Evolutionary conservation across 2,329 filamentous ascomycete genomes (phyloP), one percentile per base, ranked within the genome.

Genomic region (Aspergillus nomiae): DNA sequence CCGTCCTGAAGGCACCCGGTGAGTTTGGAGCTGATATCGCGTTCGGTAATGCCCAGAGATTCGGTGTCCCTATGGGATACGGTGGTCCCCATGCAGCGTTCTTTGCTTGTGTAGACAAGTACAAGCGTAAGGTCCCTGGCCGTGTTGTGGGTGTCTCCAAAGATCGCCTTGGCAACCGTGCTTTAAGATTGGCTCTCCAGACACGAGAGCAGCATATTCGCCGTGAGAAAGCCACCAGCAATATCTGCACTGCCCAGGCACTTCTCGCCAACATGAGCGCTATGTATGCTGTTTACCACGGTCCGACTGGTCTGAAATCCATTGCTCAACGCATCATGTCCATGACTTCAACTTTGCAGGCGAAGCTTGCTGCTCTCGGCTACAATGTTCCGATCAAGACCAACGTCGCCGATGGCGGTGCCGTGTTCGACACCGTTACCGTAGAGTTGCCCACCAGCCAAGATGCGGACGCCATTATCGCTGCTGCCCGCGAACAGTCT

Each of bases 81-180:
- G 94, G 94, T 72, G 94, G 94, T 24, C 94, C 94, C n/a, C 94
- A 97, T 74, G 94, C 94, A 30, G 94, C 94, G 21, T 98, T 98
- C 86, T 97, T 98, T 76, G 92, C 94, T 24, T 93, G 94, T 60
- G 88, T 88, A 60, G 94, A 97, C 56, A 92, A 94, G 79, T 89
- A 94, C 81, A 97, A 97, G 87, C 87, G 94, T 64, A 96, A 96
- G 81, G 94, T 97, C 67, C 94, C 94, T 5, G 94, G 94, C 50
- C 90, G 94, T 69, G 82, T 97, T 34, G 90, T 98, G 65, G 94
- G 94, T 69, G 85, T 97, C 4, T 97, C 94, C 57, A 96, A 96
- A 79, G 94, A 98, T 75, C 87, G 94, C 60, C 84, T 93, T 6
- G 94, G 94, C 9, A 87, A 91, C 66, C 89, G 86, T 14, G 94